phyloP scores from a whole-genome alignment of 2,329 filamentous ascomycete species.

The Aspergillaceae sp. region DNA sequence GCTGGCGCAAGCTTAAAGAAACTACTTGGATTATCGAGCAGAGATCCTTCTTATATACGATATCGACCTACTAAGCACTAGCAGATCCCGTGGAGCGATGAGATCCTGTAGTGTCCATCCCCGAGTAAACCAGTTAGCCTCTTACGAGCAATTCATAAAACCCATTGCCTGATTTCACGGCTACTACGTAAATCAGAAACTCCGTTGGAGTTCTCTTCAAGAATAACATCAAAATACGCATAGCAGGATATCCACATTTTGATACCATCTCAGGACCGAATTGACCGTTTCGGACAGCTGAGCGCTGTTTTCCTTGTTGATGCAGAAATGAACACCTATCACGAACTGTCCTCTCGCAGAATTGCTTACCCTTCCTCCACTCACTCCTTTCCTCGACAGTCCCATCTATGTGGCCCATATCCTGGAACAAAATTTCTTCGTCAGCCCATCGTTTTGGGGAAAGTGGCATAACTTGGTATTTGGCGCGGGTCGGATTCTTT shows the following conservation, averaged over 20 bases:
- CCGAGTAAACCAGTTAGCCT: slow-evolving; percentile 15
- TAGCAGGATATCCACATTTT: slow-evolving; percentile 9
- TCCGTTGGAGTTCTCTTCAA: not conserved
- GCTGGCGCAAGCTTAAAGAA: no score
- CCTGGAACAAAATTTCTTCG: slow-evolving; percentile 9
- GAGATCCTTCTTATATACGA: not conserved
- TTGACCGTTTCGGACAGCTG: slow-evolving; percentile 14
- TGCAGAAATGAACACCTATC: slow-evolving; percentile 14
- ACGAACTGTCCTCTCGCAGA: not conserved
- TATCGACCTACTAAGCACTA: slow-evolving; percentile 10
- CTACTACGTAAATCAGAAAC: no score
- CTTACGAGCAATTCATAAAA: not conserved
- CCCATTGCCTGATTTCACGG: not conserved
- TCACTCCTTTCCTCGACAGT: not conserved
- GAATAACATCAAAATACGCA: slow-evolving; percentile 11
- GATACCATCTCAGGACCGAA: slow-evolving; percentile 15
- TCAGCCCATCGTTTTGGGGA: slow-evolving; percentile 11
- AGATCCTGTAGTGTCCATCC: slow-evolving; percentile 24
- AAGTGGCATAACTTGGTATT: slow-evolving; percentile 7
- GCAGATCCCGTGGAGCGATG: slow-evolving; percentile 15
- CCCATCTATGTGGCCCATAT: slow-evolving; percentile 1
- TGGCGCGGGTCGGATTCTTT: not conserved
- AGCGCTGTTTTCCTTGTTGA: slow-evolving; percentile 15
- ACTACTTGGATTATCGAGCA: not conserved
- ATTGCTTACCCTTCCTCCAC: not conserved